Base-by-base conservation (phyloP, 345 rosid genomes). In the Microcos paniculata region DNA sequence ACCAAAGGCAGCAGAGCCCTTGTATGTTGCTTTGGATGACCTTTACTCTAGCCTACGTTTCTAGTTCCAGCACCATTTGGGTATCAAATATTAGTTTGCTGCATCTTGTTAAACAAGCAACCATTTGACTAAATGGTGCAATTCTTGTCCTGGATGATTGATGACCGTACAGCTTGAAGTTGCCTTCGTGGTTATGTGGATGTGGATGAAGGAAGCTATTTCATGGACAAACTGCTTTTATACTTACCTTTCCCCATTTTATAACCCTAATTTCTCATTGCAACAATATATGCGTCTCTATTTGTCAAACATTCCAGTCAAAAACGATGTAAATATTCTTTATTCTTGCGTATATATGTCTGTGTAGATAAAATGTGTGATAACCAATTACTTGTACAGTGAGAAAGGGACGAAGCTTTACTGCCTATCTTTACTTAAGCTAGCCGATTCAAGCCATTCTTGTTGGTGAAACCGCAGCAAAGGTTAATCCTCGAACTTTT, bases 1-100 rank as follows among this genome's bases (percentile, higher is more conserved):
- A 72, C 99, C 99, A 9, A 96, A 83, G 82, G 99, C 98, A 16
- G 98, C 97, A 12, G 90, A 87, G 75, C 98, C 99, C 8, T 85
- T 96, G 64, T 96, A 94, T 76, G 64, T 80, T 49, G 88, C 97
- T 11, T 93, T 96, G 43, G 74, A 77, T 38, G 89, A 85, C 19
- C 97, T 96, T 48, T 90, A 88, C 80, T 83, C 86, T 21, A 80
- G 79, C 65, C 73, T 85, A 31, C 84, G 75, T 18, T 78, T 70
- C 18, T 85, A 82, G 62, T 76, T 69, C 1, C 70, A 21, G 46
- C 52, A 26, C 66, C 23, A 23, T 57, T 23, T 38, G 15, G 8
- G 11, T 52, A 13, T 19, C 6, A 7, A 7, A 35, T 35, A 35
- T 35, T 35, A 8, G 5, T 26, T 1, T 3, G 66, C 5, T 14